Conservation (phyloP, 2,329 filamentous ascomycete species). For the Fusarium devonianum region DNA sequence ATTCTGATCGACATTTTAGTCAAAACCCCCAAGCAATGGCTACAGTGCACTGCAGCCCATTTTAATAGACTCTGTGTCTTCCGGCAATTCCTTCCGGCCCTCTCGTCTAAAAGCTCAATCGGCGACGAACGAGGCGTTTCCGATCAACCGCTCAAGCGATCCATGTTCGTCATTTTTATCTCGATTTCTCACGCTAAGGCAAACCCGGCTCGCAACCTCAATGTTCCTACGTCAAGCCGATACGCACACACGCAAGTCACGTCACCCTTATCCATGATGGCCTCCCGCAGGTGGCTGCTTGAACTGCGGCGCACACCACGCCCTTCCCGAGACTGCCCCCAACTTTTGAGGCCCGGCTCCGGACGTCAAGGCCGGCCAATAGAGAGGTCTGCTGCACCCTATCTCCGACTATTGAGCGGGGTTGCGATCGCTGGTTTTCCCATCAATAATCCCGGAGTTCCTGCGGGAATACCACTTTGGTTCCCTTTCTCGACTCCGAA, state of each 20-base stretch:
- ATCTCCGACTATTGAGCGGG: conserved; percentile 26
- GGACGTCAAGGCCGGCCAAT: conserved; percentile 30
- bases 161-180: conserved; percentile 20
- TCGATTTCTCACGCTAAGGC: conserved; percentile 22
- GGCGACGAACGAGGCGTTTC: conserved; percentile 10
- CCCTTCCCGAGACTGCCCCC: conserved; percentile 15
- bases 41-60: too few species aligned
- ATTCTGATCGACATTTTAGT: conserved; percentile 11
- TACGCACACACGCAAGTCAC: too few species aligned
- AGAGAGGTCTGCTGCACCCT: conserved; percentile 11
- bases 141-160: conserved; percentile 17
- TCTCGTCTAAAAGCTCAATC: background rate
- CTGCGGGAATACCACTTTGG: conserved; percentile 12
- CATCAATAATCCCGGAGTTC: conserved; percentile 20
- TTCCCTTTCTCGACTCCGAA: too few species aligned
- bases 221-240: too few species aligned
- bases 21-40: too few species aligned
- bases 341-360: conserved; percentile 39
- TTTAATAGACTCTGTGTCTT: too few species aligned
- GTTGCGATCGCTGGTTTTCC: conserved; percentile 17
- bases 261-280: conserved; percentile 11
- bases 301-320: conserved; percentile 26
- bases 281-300: conserved; percentile 19
- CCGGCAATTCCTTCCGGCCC: conserved; percentile 23
- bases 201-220: conserved; percentile 10